Percentiles rank a stretch among this genome's conserved stretches.
phyloP scores from a whole-genome alignment of 441 rosid genomes.

The Viola pubescens region DNA sequence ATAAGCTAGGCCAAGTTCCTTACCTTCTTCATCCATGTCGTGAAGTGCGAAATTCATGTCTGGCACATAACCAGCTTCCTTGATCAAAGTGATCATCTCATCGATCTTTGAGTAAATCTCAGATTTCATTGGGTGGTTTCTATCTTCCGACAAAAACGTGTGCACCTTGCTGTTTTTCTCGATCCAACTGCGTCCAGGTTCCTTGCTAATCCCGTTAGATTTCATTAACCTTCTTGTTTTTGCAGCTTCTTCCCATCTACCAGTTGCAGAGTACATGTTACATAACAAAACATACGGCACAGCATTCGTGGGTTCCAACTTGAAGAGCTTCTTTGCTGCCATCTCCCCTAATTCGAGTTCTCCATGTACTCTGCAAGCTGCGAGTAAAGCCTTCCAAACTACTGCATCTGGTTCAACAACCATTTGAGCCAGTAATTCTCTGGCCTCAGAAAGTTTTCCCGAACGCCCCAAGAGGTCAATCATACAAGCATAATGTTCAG shows the following conservation, averaged over 20 bases:
- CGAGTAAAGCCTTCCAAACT: slow-evolving; percentile 69
- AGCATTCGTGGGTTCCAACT: slow-evolving; percentile 60
- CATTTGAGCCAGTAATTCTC: slow-evolving; percentile 56
- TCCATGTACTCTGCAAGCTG: slow-evolving; percentile 63
- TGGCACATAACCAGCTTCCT: slow-evolving; percentile 64
- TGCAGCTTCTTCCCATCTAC: slow-evolving; percentile 73
- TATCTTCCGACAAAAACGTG: slow-evolving; percentile 70
- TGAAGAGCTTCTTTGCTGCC: slow-evolving; percentile 64
- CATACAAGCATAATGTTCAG: slow-evolving; percentile 83
- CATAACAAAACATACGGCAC: slow-evolving; percentile 68
- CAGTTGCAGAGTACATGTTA: slow-evolving; percentile 53
- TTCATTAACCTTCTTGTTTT: slow-evolving; percentile 55
- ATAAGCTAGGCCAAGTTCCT: slow-evolving; percentile 70
- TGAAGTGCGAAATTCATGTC: slow-evolving; percentile 68
- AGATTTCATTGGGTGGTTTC: slow-evolving; percentile 47
- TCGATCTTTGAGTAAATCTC: slow-evolving; percentile 63
- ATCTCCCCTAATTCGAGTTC: slow-evolving; percentile 61
- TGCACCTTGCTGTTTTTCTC: slow-evolving; percentile 50
- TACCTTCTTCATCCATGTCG: slow-evolving; percentile 61
- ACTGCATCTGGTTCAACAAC: slow-evolving; percentile 66
- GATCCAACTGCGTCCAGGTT: slow-evolving; percentile 83
- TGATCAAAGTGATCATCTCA: slow-evolving; percentile 54
- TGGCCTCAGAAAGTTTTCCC: slow-evolving; percentile 59
- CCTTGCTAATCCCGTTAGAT: slow-evolving; percentile 54
- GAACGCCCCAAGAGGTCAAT: slow-evolving; percentile 78